These are phyloP conservation scores for Aspergillus sp. DNA, from an alignment of 2,329 filamentous ascomycete genomes.

Conservation along the genomic window DNA sequence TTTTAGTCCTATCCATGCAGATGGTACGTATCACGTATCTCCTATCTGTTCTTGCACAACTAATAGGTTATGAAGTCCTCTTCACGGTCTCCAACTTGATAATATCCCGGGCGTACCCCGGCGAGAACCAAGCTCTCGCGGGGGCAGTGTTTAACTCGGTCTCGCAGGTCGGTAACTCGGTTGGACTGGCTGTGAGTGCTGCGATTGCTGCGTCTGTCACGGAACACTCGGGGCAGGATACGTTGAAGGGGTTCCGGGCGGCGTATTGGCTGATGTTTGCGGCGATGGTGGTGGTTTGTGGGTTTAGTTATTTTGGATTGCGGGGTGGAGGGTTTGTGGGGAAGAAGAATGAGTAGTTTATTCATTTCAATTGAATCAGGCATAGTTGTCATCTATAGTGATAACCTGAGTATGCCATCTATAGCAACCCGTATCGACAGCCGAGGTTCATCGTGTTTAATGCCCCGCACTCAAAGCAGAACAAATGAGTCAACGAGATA, in stretches of 20 bases:
- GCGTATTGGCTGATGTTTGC: slow-evolving; percentile 13
- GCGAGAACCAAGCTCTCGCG: slow-evolving; percentile 56
- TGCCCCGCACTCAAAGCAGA: too few relatives aligned
- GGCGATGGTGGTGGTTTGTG: slow-evolving; percentile 7
- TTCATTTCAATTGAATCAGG: too few relatives aligned
- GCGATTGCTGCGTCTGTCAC: slow-evolving; percentile 45
- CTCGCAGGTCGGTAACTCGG: slow-evolving; percentile 54
- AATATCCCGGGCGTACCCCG: slow-evolving; percentile 55
- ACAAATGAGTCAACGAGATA: too few relatives aligned
- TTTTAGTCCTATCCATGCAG: slow-evolving; percentile 45
- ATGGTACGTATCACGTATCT: slow-evolving; percentile 38
- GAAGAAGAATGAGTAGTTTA: slow-evolving; percentile 7
- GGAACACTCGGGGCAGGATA: slow-evolving; percentile 27
- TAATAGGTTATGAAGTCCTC: slow-evolving; percentile 25
- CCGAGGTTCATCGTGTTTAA: too few relatives aligned
- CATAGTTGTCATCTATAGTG: too few relatives aligned
- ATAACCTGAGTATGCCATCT: too few relatives aligned
- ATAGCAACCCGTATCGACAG: too few relatives aligned
- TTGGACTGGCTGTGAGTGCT: slow-evolving; percentile 52
- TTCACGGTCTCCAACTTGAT: slow-evolving; percentile 58
- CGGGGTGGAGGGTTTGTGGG: slow-evolving; percentile 1
- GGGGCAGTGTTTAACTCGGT: slow-evolving; percentile 62
- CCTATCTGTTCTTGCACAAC: too few relatives aligned
- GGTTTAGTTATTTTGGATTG: slow-evolving; percentile 4
- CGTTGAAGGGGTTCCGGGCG: not conserved